phyloP scores from a whole-genome alignment of 2,329 filamentous ascomycete species.

The Epichloe bromicola region DNA sequence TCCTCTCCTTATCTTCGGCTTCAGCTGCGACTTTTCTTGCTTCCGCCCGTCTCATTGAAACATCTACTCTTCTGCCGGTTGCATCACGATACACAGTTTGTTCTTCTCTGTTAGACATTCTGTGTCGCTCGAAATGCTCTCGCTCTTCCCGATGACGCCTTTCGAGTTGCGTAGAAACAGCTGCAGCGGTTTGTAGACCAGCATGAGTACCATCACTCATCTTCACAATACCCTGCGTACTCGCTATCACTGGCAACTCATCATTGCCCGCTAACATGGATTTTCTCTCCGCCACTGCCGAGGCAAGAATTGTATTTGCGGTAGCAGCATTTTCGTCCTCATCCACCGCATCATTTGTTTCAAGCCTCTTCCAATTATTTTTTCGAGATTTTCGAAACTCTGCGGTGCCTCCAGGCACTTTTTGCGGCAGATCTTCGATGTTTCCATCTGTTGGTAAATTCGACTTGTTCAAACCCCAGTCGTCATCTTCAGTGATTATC shows the following conservation, averaged over 20 bases:
- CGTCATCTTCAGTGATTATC: conserved; percentile 53
- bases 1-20: conserved; percentile 58
- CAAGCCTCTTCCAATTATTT: conserved; percentile 66
- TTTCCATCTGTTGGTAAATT: conserved; percentile 17
- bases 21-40: conserved; percentile 52
- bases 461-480: conserved; percentile 32
- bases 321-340: conserved; percentile 36
- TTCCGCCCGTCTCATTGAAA: conserved; percentile 81
- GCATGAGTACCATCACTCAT: conserved; percentile 86
- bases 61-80: conserved; percentile 84
- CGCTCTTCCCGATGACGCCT: conserved; percentile 53
- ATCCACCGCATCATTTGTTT: conserved; percentile 21
- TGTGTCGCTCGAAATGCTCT: conserved; percentile 32
- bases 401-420: conserved; percentile 37
- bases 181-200: conserved; percentile 70
- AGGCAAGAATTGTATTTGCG: conserved; percentile 64
- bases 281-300: conserved; percentile 53
- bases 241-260: conserved; percentile 34
- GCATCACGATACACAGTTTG: conserved; percentile 95
- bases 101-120: conserved; percentile 37
- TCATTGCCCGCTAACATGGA: conserved; percentile 36
- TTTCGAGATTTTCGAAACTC: conserved; percentile 67
- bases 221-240: conserved; percentile 36
- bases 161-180: conserved; percentile 58
- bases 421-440: conserved; percentile 36